phyloP scores from a whole-genome alignment of 768 basidiomycete genomes.

The Rhodocollybia butyracea region DNA sequence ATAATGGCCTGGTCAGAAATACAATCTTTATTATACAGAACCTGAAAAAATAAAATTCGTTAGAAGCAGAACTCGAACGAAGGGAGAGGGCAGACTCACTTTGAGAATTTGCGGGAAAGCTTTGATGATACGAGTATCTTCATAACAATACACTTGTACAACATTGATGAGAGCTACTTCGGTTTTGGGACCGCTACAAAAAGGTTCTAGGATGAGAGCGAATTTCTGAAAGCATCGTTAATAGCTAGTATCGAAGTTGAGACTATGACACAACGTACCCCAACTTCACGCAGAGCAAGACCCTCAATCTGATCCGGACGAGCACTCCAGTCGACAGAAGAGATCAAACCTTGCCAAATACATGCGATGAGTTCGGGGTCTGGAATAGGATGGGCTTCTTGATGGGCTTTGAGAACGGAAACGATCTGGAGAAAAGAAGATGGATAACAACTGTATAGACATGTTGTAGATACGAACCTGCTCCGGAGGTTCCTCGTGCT shows the following conservation, averaged over 20 bases:
- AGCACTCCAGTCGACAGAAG: slow-evolving; percentile 83
- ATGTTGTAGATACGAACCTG: slow-evolving; percentile 43
- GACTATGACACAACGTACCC: slow-evolving; percentile 44
- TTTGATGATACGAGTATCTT: slow-evolving; percentile 93
- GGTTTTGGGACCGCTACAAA: slow-evolving; percentile 84
- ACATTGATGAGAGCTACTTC: slow-evolving; percentile 94
- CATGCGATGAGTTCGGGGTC: slow-evolving; percentile 83
- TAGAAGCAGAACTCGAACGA: not conserved
- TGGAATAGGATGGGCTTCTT: slow-evolving; percentile 79
- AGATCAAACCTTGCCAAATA: slow-evolving; percentile 92
- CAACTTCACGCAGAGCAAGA: slow-evolving; percentile 83
- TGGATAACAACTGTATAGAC: slow-evolving; percentile 7
- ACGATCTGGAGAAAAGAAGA: slow-evolving; percentile 55
- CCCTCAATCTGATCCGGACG: slow-evolving; percentile 91
- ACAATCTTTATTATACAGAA: slow-evolving; percentile 94
- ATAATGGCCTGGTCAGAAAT: slow-evolving; percentile 95
- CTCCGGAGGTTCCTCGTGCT: slow-evolving; percentile 64
- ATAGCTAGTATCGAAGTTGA: not conserved
- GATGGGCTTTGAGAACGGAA: slow-evolving; percentile 62
- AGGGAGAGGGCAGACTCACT: slow-evolving; percentile 30
- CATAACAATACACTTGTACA: slow-evolving; percentile 94
- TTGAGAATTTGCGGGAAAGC: slow-evolving; percentile 95
- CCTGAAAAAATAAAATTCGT: slow-evolving; percentile 37
- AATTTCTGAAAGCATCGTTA: slow-evolving; percentile 55
- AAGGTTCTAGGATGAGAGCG: slow-evolving; percentile 83